Percentiles rank a stretch among this genome's conserved stretches.
Evolutionary conservation across 768 basidiomycete species (phyloP).

Genomic region (Suillus paluster): DNA sequence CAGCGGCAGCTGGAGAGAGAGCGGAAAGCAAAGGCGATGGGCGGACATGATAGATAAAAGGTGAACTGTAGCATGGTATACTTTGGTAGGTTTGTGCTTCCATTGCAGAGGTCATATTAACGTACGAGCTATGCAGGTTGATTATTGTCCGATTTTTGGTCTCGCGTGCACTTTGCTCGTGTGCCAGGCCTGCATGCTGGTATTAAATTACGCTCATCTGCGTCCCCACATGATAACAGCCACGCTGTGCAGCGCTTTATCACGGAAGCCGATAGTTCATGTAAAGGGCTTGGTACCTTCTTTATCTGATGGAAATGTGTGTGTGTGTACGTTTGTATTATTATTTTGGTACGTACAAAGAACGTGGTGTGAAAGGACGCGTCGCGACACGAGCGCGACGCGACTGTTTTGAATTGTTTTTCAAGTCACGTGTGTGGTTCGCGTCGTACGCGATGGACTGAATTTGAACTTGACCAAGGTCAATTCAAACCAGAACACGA

Average conservation of each 20-base stretch:
- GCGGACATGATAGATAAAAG: conserved; percentile 2
- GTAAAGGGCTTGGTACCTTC: neutral
- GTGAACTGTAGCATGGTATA: neutral
- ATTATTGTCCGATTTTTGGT: neutral
- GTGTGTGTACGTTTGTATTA: neutral
- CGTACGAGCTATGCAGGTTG: neutral
- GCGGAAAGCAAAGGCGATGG: conserved; percentile 47
- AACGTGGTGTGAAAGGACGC: conserved; percentile 5
- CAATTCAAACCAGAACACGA: too few relatives aligned
- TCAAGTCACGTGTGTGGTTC: conserved; percentile 43
- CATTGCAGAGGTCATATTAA: neutral
- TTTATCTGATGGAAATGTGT: conserved; percentile 13
- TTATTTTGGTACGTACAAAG: conserved; percentile 5
- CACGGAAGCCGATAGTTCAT: neutral
- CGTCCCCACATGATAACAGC: conserved; percentile 1
- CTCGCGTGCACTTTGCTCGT: too few relatives aligned
- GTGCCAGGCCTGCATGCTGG: too few relatives aligned
- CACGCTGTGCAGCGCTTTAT: neutral
- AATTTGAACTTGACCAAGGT: conserved; percentile 27
- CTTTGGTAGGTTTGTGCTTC: neutral
- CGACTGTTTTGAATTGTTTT: conserved; percentile 41
- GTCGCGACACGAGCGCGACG: conserved; percentile 32
- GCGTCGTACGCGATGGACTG: conserved; percentile 40
- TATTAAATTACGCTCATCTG: neutral
- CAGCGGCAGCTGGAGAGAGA: conserved; percentile 44